Evolutionary conservation across 345 rosid species (phyloP), one percentile per base, ranked within the genome.

Genomic region (Durio zibethinus): DNA sequence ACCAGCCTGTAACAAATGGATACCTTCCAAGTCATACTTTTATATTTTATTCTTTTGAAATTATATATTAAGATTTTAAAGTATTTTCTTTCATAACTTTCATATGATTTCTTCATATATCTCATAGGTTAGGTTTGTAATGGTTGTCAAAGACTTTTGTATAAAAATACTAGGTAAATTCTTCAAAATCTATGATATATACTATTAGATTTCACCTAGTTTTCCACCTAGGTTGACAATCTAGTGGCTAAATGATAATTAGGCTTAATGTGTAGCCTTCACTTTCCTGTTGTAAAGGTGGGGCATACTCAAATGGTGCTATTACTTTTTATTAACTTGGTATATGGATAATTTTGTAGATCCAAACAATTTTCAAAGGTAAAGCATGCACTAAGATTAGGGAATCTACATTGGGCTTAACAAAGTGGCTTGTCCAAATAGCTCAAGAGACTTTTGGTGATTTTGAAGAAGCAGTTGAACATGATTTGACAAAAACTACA

Each of bases 381-480:
- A 91, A 92, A 84, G 92, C 97, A 78, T 96, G 99, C 87, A 81
- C 80, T 74, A 92, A 91, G 85, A 90, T 96, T 78, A 89, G 94
- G 83, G 98, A 96, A 79, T 91, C 97, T 77, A 89, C 97, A 76
- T 74, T 84, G 81, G 93, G 95, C 72, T 88, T 96, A 89, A 93
- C 97, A 63, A 93, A 91, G 81, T 56, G 91, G 80, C 94, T 96
- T 69, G 99, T 98, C 15, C 93, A 89, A 82, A 96, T 97, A 65
- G 97, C 97, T 83, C 94, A 93, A 82, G 98, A 93, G 67, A 93
- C 99, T 77, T 95, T 95, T 76, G 89, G 80, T 72, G 99, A 93
- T 89, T 95, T 95, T 77, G 96, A 90, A 87, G 98, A 93, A 84
- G 98, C 97, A 0, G 99, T 95, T 27, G 99, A 93, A 78, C 93